phyloP scores from a whole-genome alignment of 2,329 filamentous ascomycete genomes.

The Zalaria sp. region DNA sequence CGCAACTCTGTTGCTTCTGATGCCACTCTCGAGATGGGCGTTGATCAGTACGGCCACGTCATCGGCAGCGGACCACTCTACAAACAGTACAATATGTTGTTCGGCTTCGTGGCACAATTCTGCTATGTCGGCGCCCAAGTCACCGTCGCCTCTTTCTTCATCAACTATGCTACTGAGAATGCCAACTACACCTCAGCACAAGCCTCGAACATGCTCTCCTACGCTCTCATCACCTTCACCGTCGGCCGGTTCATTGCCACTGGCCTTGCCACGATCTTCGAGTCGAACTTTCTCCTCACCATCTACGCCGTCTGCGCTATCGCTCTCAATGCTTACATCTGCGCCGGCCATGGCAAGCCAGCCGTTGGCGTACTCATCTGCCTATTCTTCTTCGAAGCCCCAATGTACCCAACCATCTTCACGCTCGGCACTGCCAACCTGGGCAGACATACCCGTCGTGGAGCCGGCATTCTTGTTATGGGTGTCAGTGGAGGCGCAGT shows the following conservation, averaged over 20 bases:
- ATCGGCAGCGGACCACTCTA: constrained; percentile 19
- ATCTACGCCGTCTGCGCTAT: constrained; percentile 19
- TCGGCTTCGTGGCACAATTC: constrained; percentile 21
- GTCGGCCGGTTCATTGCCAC: constrained; percentile 26
- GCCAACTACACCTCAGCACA: constrained; percentile 14
- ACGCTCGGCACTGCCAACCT: constrained; percentile 25
- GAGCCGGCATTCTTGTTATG: constrained; percentile 27
- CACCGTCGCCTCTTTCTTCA: constrained; percentile 22
- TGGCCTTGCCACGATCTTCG: constrained; percentile 18
- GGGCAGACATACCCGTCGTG: constrained; percentile 23
- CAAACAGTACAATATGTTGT: constrained; percentile 27
- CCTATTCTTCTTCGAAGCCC: constrained; percentile 23
- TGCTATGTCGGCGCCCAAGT: constrained; percentile 25
- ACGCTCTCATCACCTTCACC: constrained; percentile 24
- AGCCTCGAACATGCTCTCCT: constrained; percentile 23
- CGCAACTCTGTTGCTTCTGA: constrained; percentile 14
- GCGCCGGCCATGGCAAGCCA: constrained; percentile 15
- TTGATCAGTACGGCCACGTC: constrained; percentile 16
- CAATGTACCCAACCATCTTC: constrained; percentile 25
- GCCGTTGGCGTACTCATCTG: constrained; percentile 20
- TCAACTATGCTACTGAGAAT: constrained; percentile 25
- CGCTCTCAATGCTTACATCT: constrained; percentile 19
- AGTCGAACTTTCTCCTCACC: constrained; percentile 22
- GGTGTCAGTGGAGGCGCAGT: constrained; percentile 21
- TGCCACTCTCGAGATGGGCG: constrained; percentile 14